phyloP scores from a whole-genome alignment of 2,329 filamentous ascomycete genomes.

The Beauveria bassiana region DNA sequence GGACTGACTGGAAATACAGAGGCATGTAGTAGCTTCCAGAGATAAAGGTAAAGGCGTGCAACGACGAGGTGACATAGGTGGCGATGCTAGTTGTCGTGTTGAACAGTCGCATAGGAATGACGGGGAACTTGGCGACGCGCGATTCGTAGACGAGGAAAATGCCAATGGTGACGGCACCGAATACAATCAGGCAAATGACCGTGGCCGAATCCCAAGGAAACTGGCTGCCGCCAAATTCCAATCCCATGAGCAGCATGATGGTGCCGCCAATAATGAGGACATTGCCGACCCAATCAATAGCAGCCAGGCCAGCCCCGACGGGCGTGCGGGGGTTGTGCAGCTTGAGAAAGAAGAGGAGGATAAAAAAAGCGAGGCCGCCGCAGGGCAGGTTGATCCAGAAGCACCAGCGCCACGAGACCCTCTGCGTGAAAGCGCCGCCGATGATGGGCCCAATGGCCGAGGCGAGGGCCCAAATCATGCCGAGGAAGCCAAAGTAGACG shows the following conservation, averaged over 20 bases:
- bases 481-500: slow-evolving; percentile 45
- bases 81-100: slow-evolving; percentile 56
- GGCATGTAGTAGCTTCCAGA: slow-evolving; percentile 73
- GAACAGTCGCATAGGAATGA: slow-evolving; percentile 72
- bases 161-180: slow-evolving; percentile 54
- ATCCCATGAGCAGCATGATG: slow-evolving; percentile 77
- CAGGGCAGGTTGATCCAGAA: slow-evolving; percentile 57
- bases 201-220: slow-evolving; percentile 68
- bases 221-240: slow-evolving; percentile 73
- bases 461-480: slow-evolving; percentile 57
- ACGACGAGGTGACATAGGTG: slow-evolving; percentile 58
- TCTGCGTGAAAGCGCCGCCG: slow-evolving; percentile 59
- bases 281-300: slow-evolving; percentile 52
- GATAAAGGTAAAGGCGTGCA: slow-evolving; percentile 72
- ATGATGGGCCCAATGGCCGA: slow-evolving; percentile 58
- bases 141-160: slow-evolving; percentile 68
- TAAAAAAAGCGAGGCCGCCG: slow-evolving; percentile 36
- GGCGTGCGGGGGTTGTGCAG: slow-evolving; percentile 61
- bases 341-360: slow-evolving; percentile 55
- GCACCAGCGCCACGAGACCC: slow-evolving; percentile 62
- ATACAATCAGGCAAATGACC: slow-evolving; percentile 70
- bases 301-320: slow-evolving; percentile 52
- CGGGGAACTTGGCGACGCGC: slow-evolving; percentile 65
- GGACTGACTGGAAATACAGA: slow-evolving; percentile 74
- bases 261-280: slow-evolving; percentile 64